A percentile compares a stretch with the other conserved stretches of the same genome.
These are phyloP conservation scores for Calonectria pseudoreteaudii DNA, from an alignment of 2,329 filamentous ascomycete species.

Conservation along the genomic window DNA sequence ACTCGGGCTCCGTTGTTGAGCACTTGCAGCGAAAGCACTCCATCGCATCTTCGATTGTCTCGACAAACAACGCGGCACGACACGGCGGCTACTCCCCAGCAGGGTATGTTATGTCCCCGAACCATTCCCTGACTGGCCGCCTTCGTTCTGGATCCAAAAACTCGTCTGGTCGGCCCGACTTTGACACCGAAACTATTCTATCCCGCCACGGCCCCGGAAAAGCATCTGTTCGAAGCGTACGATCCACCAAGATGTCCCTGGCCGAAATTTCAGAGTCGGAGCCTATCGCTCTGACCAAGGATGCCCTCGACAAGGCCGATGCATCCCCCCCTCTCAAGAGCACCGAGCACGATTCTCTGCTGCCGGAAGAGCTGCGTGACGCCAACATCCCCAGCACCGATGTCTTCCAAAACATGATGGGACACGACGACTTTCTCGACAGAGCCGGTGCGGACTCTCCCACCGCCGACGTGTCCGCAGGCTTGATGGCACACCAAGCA, in stretches of 20 bases:
- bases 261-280: slow-evolving; percentile 70
- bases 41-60: slow-evolving; percentile 72
- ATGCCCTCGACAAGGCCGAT: slow-evolving; percentile 67
- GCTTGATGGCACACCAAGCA: slow-evolving; percentile 29
- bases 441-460: slow-evolving; percentile 18
- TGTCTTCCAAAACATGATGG: slow-evolving; percentile 50
- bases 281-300: slow-evolving; percentile 61
- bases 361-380: slow-evolving; percentile 52
- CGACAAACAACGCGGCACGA: slow-evolving; percentile 74
- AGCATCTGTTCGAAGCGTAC: slow-evolving; percentile 62
- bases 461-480: slow-evolving; percentile 23
- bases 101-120: slow-evolving; percentile 76
- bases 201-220: slow-evolving; percentile 68
- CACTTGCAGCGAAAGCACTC: slow-evolving; percentile 59
- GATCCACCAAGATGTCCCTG: slow-evolving; percentile 63
- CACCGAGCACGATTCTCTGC: slow-evolving; percentile 53
- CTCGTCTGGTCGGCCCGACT: slow-evolving; percentile 55
- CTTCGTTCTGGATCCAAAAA: slow-evolving; percentile 67
- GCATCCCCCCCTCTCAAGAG: slow-evolving; percentile 51
- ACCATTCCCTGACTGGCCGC: slow-evolving; percentile 69
- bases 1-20: slow-evolving; percentile 37
- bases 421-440: slow-evolving; percentile 38
- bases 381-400: slow-evolving; percentile 44
- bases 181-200: slow-evolving; percentile 54
- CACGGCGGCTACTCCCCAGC: slow-evolving; percentile 78